These are phyloP conservation scores for Parasitella parasitica DNA, from an alignment of 371 early-diverging fungal species.

Conservation along the genomic window DNA sequence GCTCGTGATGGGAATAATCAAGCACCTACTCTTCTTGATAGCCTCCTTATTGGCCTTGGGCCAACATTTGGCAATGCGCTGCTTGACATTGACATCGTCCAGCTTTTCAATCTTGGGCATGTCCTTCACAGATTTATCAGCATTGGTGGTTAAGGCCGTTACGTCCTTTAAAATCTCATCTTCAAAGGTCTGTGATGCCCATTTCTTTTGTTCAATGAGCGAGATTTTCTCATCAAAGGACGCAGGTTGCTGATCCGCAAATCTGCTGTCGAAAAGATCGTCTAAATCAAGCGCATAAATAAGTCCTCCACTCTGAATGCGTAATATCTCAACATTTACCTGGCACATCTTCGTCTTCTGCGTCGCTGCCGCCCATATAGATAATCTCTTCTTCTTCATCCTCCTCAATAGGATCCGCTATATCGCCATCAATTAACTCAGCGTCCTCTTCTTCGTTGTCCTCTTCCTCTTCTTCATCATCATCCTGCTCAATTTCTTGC, in stretches of 20 bases:
- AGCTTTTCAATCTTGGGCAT: constrained; percentile 28
- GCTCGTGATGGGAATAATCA: no score
- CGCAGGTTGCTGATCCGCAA: constrained; percentile 48
- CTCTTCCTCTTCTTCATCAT: constrained; percentile 27
- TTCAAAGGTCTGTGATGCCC: constrained; percentile 38
- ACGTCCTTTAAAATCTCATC: constrained; percentile 50
- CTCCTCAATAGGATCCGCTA: constrained; percentile 16
- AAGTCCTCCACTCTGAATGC: no score
- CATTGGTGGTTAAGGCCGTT: constrained; percentile 29
- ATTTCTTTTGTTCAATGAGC: constrained; percentile 50
- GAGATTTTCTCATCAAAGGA: constrained; percentile 49
- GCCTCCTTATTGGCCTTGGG: constrained; percentile 30
- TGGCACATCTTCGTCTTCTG: constrained; percentile 32
- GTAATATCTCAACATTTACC: no score
- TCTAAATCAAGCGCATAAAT: constrained; percentile 4
- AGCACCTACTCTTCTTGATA: constrained; percentile 12
- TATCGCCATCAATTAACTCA: constrained; percentile 34
- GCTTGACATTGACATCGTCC: constrained; percentile 27
- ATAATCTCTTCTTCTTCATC: constrained; percentile 31
- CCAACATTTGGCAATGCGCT: constrained; percentile 37
- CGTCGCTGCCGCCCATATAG: constrained; percentile 40
- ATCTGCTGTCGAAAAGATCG: constrained; percentile 38
- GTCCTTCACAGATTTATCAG: constrained; percentile 30
- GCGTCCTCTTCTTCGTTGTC: constrained; percentile 25
- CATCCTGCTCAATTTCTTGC: constrained; percentile 21